phyloP scores from a whole-genome alignment of 2,329 filamentous ascomycete species.

The Gnomoniopsis smithogilvyi region DNA sequence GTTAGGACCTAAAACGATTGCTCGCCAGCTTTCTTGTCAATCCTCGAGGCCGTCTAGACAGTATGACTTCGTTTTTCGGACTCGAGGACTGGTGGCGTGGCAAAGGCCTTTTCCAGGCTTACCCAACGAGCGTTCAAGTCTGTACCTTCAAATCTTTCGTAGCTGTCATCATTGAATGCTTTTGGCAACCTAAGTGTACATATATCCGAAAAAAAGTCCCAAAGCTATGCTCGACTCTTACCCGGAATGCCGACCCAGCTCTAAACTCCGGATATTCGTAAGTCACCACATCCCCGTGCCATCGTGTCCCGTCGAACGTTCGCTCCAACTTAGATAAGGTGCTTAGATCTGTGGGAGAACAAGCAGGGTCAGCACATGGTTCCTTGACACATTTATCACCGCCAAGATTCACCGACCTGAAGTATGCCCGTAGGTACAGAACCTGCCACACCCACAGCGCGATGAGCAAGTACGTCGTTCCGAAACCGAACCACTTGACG shows the following conservation, averaged over 20 bases:
- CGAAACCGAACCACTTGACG: conserved; percentile 97
- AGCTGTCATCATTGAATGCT: conserved; percentile 6
- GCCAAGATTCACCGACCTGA: conserved; percentile 54
- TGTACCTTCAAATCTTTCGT: background rate
- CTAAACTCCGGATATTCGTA: conserved; percentile 20
- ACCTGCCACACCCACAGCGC: conserved; percentile 95
- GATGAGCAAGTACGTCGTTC: conserved; percentile 87
- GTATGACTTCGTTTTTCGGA: background rate
- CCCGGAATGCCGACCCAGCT: conserved; percentile 10
- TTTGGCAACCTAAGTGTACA: conserved; percentile 13
- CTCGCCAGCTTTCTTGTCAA: background rate
- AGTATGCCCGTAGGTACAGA: conserved; percentile 95
- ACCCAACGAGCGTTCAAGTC: background rate
- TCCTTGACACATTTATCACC: too few species aligned
- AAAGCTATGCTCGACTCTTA: conserved; percentile 11
- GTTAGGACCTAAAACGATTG: background rate
- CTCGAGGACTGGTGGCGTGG: background rate
- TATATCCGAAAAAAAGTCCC: conserved; percentile 5
- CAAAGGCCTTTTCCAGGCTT: background rate
- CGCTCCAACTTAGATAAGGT: conserved; percentile 54
- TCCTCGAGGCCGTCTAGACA: background rate
- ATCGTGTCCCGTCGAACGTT: background rate
- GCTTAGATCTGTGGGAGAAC: conserved; percentile 54
- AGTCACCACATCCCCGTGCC: conserved; percentile 16
- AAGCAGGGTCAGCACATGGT: conserved; percentile 7